Conservation (phyloP, 2,329 filamentous ascomycete species). For the Hysterium pulicare region DNA sequence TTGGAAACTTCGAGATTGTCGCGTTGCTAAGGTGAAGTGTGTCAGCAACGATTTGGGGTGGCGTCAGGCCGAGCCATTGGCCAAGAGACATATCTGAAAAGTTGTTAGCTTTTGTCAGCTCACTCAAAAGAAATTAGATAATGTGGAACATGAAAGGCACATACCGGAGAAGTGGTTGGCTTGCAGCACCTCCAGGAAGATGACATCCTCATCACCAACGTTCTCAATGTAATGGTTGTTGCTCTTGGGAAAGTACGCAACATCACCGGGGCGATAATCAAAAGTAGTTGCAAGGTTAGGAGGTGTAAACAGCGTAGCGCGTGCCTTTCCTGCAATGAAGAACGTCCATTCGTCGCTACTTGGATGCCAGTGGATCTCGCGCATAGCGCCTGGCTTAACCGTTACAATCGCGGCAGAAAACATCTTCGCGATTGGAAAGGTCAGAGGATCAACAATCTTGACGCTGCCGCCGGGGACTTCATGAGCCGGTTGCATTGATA, state of each 20-base stretch:
- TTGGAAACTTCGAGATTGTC: slow-evolving; percentile 40
- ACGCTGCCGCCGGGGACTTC: slow-evolving; percentile 12
- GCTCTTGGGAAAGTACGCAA: slow-evolving; percentile 12
- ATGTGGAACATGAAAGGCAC: neutral
- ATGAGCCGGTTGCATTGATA: slow-evolving; percentile 40
- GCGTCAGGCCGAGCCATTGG: slow-evolving; percentile 56
- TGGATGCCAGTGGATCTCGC: slow-evolving; percentile 16
- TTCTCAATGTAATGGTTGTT: slow-evolving; percentile 15
- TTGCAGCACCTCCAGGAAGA: slow-evolving; percentile 13
- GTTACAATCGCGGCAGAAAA: slow-evolving; percentile 13
- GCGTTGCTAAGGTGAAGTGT: slow-evolving; percentile 47
- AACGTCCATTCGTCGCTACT: slow-evolving; percentile 12
- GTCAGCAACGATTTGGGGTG: slow-evolving; percentile 47
- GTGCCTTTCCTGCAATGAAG: slow-evolving; percentile 9
- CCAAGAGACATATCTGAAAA: slow-evolving; percentile 56
- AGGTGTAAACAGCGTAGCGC: slow-evolving; percentile 12
- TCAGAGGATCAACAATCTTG: slow-evolving; percentile 14
- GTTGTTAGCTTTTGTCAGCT: too few relatives aligned
- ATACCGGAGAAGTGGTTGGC: slow-evolving; percentile 11
- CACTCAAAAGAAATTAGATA: neutral
- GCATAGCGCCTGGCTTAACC: slow-evolving; percentile 13
- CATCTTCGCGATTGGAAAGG: slow-evolving; percentile 11
- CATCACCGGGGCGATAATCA: slow-evolving; percentile 12
- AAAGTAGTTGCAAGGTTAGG: slow-evolving; percentile 10
- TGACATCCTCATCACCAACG: slow-evolving; percentile 10